Base-by-base conservation (phyloP, 495 filamentous ascomycete species). In the Penicillium fimorum region DNA sequence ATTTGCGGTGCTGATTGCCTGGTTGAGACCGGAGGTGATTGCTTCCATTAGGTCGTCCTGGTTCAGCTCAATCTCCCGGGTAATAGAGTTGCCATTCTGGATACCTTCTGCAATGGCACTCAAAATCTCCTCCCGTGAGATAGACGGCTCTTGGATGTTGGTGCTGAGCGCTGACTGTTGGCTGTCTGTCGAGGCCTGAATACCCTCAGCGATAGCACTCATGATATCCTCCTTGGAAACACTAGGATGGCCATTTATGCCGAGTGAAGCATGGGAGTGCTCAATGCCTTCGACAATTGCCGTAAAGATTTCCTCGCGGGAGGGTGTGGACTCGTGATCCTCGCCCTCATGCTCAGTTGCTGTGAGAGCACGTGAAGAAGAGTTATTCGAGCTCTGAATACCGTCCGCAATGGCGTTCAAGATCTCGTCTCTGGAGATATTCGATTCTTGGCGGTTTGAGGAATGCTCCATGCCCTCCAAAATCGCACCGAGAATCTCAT, bases 31-130 rank as follows among this genome's bases (percentile, higher is more conserved):
- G 7, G 79, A 79, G 41, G 82, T 80, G 18, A 89, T 85, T 18
- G 87, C 86, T 53, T 85, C 82, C 65, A 83, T 86, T 1, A 89
- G 69, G 59, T 85, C 83, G 27, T 88, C 83, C 25, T 79, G 80
- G 66, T 77, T 82, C 40, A 88, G 74, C 51, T 86, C 82, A 37
- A 87, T 78, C 53, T 86, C 83, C 29, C 77, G 73, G 10, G 76
- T 73, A 30, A 75, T 70, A 0, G 74, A 73, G 45, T 76, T 78
- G 53, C 74, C 76, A 53, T 56, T 76, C 27, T 77, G 75, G 35
- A 87, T 70, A 9, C 78, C 82, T 64, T 86, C 83, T 13, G 76
- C 75, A 24, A 87, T 79, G 27, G 82, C 82, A 53, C 74, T 74
- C 29, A 86, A 57, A 8, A 87, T 75, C 27, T 80, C 78, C 29